Base-by-base conservation (phyloP, 2,329 filamentous ascomycete genomes). In the Boeremia lycopersici region DNA sequence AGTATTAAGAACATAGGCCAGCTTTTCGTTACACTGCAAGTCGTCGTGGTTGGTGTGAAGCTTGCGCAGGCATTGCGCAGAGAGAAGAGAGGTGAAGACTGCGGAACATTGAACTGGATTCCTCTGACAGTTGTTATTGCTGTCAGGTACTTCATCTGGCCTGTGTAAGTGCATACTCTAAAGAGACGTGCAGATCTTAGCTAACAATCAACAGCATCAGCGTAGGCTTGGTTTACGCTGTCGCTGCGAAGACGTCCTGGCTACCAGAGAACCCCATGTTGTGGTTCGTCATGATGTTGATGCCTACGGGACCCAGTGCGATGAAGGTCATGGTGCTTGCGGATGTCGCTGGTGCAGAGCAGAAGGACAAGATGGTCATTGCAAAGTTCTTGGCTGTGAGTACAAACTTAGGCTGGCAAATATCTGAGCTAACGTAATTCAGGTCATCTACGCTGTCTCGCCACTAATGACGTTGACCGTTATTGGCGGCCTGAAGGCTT, bases 21-120 rank as follows among this genome's bases (percentile, higher is more conserved):
- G 0, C 76, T 89, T 0, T 89, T 89, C 65, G 85, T 87, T 0
- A 81, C 84, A 0, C 73, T 88, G 25, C 87, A 88, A 28, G 84
- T 89, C 13, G 81, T 89, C 13, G 80, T 89, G 0, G 86, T 87
- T 0, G 86, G 87, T 1, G 83, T 87, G n/a, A 86, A 86, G 59
- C 78, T 89, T 1, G 84, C 82, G 50, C 79, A 79, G 19, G 80
- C 82, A 13, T 75, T 85, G 59, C 69, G 77, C 52, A 76, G 76
- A 54, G 78, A 80, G 65, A 79, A 78, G 60, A 69, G 74, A 29
- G 73, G 78, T 42, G 67, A 78, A 47, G 63, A 78, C 31, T 74
- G 74, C 39, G 72, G 74, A 28, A 61, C 65, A 2, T 73, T 85
- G 6, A 82, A 83, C 0, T 83, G 80, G 77, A 53, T 65, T 1